A percentile compares a stretch with the other conserved stretches of the same genome.
Conservation (phyloP, 495 filamentous ascomycete genomes). For the Podospora conica region DNA sequence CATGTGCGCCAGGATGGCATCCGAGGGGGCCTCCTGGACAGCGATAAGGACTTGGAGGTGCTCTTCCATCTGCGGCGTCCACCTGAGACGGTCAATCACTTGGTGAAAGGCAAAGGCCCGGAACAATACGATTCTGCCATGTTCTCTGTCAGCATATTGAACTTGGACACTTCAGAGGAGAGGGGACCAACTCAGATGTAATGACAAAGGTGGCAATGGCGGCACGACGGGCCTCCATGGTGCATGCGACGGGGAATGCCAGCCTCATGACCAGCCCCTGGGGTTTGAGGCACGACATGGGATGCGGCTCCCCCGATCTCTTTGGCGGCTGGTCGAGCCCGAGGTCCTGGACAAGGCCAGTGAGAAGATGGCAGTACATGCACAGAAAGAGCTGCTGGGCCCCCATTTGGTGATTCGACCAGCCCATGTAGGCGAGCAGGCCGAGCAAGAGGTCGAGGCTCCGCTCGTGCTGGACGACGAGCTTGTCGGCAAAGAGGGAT, state of each 20-base stretch:
- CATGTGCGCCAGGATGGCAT: constrained; percentile 39
- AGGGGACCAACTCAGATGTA: constrained; percentile 37
- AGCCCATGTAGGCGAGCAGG: constrained; percentile 40
- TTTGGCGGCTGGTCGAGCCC: constrained; percentile 41
- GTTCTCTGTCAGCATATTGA: background rate
- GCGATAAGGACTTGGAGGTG: constrained; percentile 38
- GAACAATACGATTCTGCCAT: background rate
- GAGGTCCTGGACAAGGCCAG: constrained; percentile 47
- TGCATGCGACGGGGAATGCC: constrained; percentile 22
- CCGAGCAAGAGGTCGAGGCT: constrained; percentile 49
- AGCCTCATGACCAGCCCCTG: background rate
- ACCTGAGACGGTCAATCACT: constrained; percentile 43
- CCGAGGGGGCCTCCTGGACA: constrained; percentile 35
- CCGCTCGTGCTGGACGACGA: constrained; percentile 38
- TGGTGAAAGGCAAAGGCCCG: constrained; percentile 41
- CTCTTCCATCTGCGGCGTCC: constrained; percentile 46
- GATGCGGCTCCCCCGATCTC: constrained; percentile 10
- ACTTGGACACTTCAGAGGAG: background rate
- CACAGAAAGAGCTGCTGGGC: constrained; percentile 7
- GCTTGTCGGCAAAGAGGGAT: constrained; percentile 34
- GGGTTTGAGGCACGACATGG: constrained; percentile 14
- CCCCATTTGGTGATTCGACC: constrained; percentile 23
- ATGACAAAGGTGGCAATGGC: constrained; percentile 45
- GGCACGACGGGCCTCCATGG: constrained; percentile 47
- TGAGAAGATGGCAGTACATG: constrained; percentile 37